Evolutionary conservation across 1,139 yeast genomes (phyloP), one percentile per base, ranked within the genome.

Genomic region (Geotrichum armillariae): DNA sequence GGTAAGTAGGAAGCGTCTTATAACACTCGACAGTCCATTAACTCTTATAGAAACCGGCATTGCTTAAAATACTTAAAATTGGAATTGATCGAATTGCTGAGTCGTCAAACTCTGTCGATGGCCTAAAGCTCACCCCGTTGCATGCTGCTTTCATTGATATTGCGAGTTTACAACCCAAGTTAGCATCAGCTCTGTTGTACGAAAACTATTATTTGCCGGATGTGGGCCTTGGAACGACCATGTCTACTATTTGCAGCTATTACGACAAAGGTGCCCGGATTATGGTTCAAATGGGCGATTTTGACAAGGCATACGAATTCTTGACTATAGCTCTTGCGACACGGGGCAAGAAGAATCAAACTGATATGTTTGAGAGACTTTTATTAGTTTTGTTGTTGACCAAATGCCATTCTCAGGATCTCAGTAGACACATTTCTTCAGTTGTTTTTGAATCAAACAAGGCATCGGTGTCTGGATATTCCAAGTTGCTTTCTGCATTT

Each of bases 241-340:
- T 31, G 38, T 27, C 49, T 32, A 52, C 50, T 1, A 18, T 53
- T 12, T 53, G 52, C 12, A 27, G 41, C 16, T 65, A 55, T 52
- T 63, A 64, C 50, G 60, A 54, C 49, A 59, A 55, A 44, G 61
- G 60, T 1, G 64, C 59, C 2, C 46, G 52, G 16, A 50, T 63
- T 5, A 53, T 58, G 29, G 47, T 58, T 31, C 53, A 56, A 6
- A 31, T 48, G 37, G 48, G 53, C 35, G 50, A 58, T 3, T 61
- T 50, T 49, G 47, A 52, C 6, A 49, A 50, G 32, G 69, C 68
- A 2, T 38, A 41, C 12, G 60, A 60, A 41, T 55, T 52, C 37
- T 46, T 63, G 18, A 49, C 56, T 3, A 56, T 60, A 41, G 64
- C 57, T 7, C 50, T 61, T 29, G 53, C 56, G 3, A 29, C 50